phyloP scores from a whole-genome alignment of 305 asterid species.

The Fraxinus xanthoxyloides region DNA sequence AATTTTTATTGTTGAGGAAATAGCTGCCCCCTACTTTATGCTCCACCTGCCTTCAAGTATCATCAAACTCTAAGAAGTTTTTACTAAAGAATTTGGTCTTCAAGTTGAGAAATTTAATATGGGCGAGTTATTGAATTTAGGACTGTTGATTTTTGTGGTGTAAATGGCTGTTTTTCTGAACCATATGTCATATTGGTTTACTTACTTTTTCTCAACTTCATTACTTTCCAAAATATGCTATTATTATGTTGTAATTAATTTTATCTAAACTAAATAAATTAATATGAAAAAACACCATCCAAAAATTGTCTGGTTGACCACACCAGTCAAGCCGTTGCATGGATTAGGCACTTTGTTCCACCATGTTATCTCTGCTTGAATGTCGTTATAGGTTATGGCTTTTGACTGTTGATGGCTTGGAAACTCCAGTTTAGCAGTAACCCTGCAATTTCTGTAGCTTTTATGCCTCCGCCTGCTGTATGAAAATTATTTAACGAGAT shows the following conservation, averaged over 20 bases:
- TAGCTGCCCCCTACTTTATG: not conserved
- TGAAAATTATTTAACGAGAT: not conserved
- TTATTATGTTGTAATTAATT: not conserved
- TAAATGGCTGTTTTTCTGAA: not conserved
- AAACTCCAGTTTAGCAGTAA: not conserved
- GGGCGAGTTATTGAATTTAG: not conserved
- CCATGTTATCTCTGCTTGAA: not conserved
- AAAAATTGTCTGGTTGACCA: not conserved
- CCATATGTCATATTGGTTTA: not conserved
- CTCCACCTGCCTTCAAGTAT: not conserved
- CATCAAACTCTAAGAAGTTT: not conserved
- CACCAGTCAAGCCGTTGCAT: not conserved
- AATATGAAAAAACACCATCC: not conserved
- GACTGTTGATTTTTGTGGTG: not conserved
- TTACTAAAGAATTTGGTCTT: too few species aligned
- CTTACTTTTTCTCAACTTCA: not conserved
- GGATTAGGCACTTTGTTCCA: not conserved
- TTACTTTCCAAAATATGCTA: not conserved
- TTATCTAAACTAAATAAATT: not conserved
- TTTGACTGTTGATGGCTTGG: not conserved
- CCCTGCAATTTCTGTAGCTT: not conserved
- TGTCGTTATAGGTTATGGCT: not conserved
- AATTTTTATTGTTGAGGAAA: not conserved
- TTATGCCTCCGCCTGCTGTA: not conserved
- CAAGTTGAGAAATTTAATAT: not conserved